phyloP scores from a whole-genome alignment of 495 filamentous ascomycete genomes.

The Trichocladium uniseriatum region DNA sequence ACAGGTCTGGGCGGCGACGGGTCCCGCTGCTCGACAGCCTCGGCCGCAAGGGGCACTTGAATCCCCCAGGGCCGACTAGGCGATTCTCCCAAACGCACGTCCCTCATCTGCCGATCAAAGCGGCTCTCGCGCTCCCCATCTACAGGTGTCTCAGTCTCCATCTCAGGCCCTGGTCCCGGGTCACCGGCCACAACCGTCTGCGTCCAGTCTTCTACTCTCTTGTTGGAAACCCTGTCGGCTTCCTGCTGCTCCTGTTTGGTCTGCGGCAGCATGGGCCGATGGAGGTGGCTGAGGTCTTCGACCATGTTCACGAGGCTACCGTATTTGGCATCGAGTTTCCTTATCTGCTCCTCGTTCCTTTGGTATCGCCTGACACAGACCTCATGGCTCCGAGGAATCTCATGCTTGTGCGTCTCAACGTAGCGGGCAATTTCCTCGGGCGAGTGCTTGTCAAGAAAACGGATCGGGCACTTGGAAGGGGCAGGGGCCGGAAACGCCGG shows the following conservation, averaged over 20 bases:
- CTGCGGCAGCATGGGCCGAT: constrained; percentile 67
- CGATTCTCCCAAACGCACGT: constrained; percentile 78
- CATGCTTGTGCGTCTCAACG: constrained; percentile 85
- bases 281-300: constrained; percentile 69
- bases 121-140: constrained; percentile 44
- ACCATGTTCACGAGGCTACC: constrained; percentile 86
- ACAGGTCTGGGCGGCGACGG: constrained; percentile 37
- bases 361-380: constrained; percentile 84
- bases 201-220: constrained; percentile 73
- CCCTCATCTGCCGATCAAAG: constrained; percentile 73
- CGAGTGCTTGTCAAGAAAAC: constrained; percentile 78
- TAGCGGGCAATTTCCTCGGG: constrained; percentile 86
- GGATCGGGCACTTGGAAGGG: constrained; percentile 70
- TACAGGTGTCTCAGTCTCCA: constrained; percentile 19
- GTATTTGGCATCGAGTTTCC: constrained; percentile 82
- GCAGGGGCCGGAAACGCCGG: constrained; percentile 36
- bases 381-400: constrained; percentile 82
- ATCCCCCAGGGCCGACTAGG: constrained; percentile 90
- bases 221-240: constrained; percentile 43
- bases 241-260: constrained; percentile 39
- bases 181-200: constrained; percentile 50
- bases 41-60: constrained; percentile 42
- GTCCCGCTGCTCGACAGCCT: constrained; percentile 20
- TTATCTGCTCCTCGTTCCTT: constrained; percentile 68
- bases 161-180: constrained; percentile 24